These are phyloP conservation scores for Daedaleopsis sinensis DNA, from an alignment of 768 basidiomycete species.

Conservation along the genomic window DNA sequence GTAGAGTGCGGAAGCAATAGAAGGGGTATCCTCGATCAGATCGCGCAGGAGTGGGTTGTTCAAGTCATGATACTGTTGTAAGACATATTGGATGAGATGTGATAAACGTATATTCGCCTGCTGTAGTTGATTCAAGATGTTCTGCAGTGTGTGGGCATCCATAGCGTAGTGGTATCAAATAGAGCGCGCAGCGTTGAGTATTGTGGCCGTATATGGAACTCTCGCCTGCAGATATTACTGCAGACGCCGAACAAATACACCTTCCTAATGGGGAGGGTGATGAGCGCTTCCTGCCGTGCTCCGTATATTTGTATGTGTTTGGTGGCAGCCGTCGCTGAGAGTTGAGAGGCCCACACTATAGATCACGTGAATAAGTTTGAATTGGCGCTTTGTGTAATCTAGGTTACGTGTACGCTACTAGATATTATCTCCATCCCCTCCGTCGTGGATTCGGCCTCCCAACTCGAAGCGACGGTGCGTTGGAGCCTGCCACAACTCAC, in stretches of 20 bases:
- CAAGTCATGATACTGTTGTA: neutral
- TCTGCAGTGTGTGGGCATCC: neutral
- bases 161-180: neutral
- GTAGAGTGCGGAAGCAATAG: neutral
- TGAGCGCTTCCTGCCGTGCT: neutral
- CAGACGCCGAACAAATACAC: neutral
- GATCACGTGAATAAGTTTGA: neutral
- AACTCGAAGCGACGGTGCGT: neutral
- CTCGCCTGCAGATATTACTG: neutral
- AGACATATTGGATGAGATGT: neutral
- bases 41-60: neutral
- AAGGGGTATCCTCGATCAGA: neutral
- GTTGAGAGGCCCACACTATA: neutral
- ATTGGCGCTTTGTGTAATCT: neutral
- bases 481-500: neutral
- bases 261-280: neutral
- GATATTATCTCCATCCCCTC: neutral
- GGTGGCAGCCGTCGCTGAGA: slow-evolving; percentile 5
- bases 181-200: neutral
- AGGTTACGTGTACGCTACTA: neutral
- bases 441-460: neutral
- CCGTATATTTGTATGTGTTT: neutral
- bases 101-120: neutral
- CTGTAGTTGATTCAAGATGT: neutral
- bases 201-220: neutral